phyloP scores from a whole-genome alignment of 306 rosid genomes.

The Cucurbita pepo region DNA sequence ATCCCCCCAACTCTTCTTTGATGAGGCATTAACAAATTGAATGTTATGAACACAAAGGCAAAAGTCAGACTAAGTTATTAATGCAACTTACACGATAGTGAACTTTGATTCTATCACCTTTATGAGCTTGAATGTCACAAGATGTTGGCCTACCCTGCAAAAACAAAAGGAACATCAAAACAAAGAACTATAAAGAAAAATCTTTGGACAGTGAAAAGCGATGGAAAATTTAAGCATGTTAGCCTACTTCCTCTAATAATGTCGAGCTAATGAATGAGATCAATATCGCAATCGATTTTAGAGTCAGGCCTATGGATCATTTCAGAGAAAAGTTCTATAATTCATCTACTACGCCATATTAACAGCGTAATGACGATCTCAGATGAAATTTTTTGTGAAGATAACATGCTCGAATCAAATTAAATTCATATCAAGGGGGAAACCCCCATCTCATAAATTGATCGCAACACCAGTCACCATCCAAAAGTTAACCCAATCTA shows the following conservation, averaged over 20 bases:
- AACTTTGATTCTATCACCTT: constrained; percentile 84
- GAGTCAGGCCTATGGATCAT: background rate
- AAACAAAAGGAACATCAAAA: background rate
- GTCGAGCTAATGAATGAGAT: background rate
- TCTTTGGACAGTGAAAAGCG: background rate
- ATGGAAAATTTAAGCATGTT: background rate
- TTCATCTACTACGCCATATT: background rate
- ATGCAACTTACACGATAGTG: constrained; percentile 66
- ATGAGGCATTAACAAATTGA: background rate
- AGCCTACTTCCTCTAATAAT: background rate
- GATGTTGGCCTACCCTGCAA: constrained; percentile 73
- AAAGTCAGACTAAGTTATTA: constrained; percentile 4
- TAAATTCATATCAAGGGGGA: background rate
- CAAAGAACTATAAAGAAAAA: background rate
- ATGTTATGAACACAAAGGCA: background rate
- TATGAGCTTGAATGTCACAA: constrained; percentile 77
- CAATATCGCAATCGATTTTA: background rate
- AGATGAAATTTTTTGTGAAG: background rate
- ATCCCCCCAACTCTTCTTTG: background rate
- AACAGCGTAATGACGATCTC: background rate
- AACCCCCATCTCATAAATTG: background rate
- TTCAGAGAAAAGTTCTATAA: background rate
- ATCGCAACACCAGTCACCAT: background rate
- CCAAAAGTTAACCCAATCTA: background rate
- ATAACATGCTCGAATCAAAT: background rate